phyloP scores from a whole-genome alignment of 768 basidiomycete species.

The Stropharia rugosoannulata region DNA sequence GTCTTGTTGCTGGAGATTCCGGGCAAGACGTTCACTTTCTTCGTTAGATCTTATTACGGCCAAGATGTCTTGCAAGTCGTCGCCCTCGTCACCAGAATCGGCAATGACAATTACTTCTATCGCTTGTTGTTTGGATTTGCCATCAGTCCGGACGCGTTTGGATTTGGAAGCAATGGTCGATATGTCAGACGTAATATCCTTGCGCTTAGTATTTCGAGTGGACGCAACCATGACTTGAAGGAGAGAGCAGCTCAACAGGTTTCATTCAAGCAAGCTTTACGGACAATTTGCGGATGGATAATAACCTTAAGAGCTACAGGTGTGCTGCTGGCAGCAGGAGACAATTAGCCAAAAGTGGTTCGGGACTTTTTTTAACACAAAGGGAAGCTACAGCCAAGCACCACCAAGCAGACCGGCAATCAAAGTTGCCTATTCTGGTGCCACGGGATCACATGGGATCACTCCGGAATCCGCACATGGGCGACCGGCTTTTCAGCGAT shows the following conservation, averaged over 20 bases:
- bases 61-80: conserved; percentile 37
- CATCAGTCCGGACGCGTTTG: no score
- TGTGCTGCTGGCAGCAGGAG: no score
- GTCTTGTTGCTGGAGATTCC: conserved; percentile 30
- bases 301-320: no score
- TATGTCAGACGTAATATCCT: no score
- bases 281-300: no score
- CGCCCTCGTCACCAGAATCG: conserved; percentile 31
- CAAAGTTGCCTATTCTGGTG: background rate
- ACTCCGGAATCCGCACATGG: background rate
- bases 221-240: no score
- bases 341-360: conserved; percentile 3
- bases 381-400: background rate
- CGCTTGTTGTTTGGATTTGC: conserved; percentile 10
- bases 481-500: background rate
- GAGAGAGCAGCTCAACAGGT: no score
- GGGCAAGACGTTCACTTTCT: conserved; percentile 40
- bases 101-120: conserved; percentile 22
- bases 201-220: no score
- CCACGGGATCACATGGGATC: background rate
- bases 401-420: background rate
- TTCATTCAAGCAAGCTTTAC: no score
- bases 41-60: conserved; percentile 41
- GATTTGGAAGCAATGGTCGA: no score
- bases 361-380: background rate